These are phyloP conservation scores for Aotearoamyces nothofagi DNA, from an alignment of 2,329 filamentous ascomycete genomes.

Conservation along the genomic window DNA sequence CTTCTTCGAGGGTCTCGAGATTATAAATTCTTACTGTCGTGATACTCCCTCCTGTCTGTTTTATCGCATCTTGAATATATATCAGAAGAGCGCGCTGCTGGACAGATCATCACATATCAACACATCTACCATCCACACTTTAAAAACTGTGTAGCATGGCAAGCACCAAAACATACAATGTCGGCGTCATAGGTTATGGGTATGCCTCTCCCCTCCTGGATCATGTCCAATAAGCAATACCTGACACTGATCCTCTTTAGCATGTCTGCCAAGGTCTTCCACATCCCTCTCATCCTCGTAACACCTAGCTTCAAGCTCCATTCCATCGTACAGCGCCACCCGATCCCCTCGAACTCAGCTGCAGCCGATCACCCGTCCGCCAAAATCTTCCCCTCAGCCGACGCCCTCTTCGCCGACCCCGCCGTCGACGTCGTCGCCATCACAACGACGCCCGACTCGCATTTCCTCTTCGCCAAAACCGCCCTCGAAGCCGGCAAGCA, in stretches of 20 bases:
- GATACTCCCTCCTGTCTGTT: too few species aligned
- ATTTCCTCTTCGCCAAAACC: slow-evolving; percentile 48
- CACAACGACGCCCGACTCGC: slow-evolving; percentile 56
- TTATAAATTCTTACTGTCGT: too few species aligned
- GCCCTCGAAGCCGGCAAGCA: slow-evolving; percentile 60
- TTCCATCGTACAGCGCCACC: slow-evolving; percentile 61
- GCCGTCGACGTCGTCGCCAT: slow-evolving; percentile 56
- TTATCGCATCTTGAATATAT: too few species aligned
- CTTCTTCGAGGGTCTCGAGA: too few species aligned
- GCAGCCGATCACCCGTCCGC: slow-evolving; percentile 49
- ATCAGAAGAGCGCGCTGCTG: too few species aligned
- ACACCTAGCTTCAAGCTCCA: slow-evolving; percentile 52
- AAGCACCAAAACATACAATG: slow-evolving; percentile 32
- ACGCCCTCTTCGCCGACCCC: slow-evolving; percentile 48
- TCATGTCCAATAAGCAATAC: background rate
- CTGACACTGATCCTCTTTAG: slow-evolving; percentile 15
- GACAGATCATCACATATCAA: too few species aligned
- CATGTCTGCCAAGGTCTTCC: slow-evolving; percentile 62
- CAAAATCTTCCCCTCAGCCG: slow-evolving; percentile 47
- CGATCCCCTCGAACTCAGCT: slow-evolving; percentile 48
- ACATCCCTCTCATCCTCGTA: slow-evolving; percentile 61
- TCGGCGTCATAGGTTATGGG: slow-evolving; percentile 43
- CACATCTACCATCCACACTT: too few species aligned
- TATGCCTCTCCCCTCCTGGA: slow-evolving; percentile 4
- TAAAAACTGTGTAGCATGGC: too few species aligned